Conservation (phyloP, 371 early-diverging fungal genomes). For the Mucor lusitanicus region DNA sequence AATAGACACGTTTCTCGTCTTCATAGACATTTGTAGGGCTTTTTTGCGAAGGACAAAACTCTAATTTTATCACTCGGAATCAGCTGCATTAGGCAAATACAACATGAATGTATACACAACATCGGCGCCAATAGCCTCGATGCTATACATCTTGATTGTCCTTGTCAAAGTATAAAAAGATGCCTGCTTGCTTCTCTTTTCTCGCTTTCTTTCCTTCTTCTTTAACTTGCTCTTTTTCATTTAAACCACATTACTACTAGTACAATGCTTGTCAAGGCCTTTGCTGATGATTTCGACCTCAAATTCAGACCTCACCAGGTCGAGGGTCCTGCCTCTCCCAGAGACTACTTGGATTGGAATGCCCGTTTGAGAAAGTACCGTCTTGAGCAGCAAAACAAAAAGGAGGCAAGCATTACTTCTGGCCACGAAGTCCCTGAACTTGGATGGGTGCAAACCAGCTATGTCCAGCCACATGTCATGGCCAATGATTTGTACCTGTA, state of each 20-base stretch:
- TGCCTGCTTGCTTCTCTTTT: not conserved
- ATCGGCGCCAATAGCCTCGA: not conserved
- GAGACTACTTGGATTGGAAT: conserved; percentile 31
- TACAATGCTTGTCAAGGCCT: conserved; percentile 33
- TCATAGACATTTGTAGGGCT: not conserved
- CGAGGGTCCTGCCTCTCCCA: conserved; percentile 32
- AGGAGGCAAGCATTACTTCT: conserved; percentile 4
- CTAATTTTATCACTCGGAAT: not conserved
- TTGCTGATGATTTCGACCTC: conserved; percentile 27
- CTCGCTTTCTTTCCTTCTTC: not conserved
- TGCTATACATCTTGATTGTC: not conserved
- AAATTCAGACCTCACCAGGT: conserved; percentile 24
- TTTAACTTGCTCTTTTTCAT: not conserved
- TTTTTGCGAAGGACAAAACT: not conserved
- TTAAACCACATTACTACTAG: not conserved
- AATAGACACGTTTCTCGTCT: not conserved
- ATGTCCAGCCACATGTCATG: conserved; percentile 34
- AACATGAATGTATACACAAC: not conserved
- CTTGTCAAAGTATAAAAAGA: not conserved
- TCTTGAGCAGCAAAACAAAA: conserved; percentile 20
- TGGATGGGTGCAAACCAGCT: conserved; percentile 28
- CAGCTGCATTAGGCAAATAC: not conserved
- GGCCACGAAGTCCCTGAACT: conserved; percentile 23
- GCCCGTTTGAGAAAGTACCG: conserved; percentile 23
- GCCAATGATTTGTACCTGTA: conserved; percentile 26